These are phyloP conservation scores for Suillus subluteus DNA, from an alignment of 768 basidiomycete genomes.

Conservation along the genomic window DNA sequence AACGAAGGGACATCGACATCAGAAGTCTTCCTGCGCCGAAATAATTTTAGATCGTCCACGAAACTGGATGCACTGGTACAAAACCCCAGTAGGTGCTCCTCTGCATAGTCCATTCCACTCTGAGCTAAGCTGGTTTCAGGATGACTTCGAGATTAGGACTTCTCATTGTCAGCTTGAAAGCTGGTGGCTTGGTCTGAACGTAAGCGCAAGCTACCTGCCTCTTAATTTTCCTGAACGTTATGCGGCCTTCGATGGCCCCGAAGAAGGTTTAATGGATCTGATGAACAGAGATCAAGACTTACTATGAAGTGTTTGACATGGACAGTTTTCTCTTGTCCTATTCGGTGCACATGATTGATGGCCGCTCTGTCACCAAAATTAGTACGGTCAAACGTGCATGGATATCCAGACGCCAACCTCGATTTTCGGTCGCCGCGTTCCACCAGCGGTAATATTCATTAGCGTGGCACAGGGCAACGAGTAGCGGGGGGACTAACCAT, in stretches of 20 bases:
- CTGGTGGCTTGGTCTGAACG: too few species aligned
- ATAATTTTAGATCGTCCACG: conserved; percentile 88
- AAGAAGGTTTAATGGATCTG: neutral
- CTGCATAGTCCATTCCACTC: neutral
- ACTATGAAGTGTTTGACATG: conserved; percentile 88
- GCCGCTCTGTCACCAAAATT: conserved; percentile 43
- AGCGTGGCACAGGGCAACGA: neutral
- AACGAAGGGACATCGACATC: conserved; percentile 34
- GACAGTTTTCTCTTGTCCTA: conserved; percentile 82
- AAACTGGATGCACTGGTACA: conserved; percentile 85
- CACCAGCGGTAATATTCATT: conserved; percentile 66
- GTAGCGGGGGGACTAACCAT: conserved; percentile 53
- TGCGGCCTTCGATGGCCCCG: conserved; percentile 79
- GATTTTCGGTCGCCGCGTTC: conserved; percentile 83
- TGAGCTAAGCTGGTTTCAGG: conserved; percentile 37
- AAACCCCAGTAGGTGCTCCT: conserved; percentile 58
- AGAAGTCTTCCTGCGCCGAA: conserved; percentile 58
- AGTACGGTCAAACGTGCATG: conserved; percentile 1
- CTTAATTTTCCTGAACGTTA: conserved; percentile 28
- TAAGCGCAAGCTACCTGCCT: too few species aligned
- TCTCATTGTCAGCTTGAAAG: too few species aligned
- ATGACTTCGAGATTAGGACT: conserved; percentile 37
- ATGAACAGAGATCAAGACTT: conserved; percentile 23
- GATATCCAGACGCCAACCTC: conserved; percentile 59
- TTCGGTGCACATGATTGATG: conserved; percentile 84